These are phyloP conservation scores for Erythrophleum fordii DNA, from an alignment of 306 rosid genomes.

Conservation along the genomic window DNA sequence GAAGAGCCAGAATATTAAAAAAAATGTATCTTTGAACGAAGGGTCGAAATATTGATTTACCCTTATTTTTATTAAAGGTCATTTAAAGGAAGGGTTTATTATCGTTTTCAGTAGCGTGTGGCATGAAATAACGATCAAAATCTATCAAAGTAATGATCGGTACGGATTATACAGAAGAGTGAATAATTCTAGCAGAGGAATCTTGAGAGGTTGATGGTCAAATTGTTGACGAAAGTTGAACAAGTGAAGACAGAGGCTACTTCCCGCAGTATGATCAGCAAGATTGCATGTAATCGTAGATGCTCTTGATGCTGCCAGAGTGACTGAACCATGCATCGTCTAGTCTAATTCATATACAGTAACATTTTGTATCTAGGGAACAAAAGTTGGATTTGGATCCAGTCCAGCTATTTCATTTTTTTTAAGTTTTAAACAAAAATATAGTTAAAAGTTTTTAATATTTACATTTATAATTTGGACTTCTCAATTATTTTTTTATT, in stretches of 20 bases:
- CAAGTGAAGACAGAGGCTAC: neutral
- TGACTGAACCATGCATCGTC: neutral
- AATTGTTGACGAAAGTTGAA: neutral
- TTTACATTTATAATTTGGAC: no score
- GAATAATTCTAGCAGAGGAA: neutral
- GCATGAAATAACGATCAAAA: neutral
- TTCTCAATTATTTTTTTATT: no score
- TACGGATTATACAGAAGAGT: neutral
- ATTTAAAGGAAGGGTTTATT: neutral
- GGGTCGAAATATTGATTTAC: neutral
- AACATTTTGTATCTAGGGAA: neutral
- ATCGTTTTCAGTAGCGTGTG: no score
- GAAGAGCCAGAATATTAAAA: no score
- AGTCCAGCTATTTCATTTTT: no score
- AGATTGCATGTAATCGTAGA: neutral
- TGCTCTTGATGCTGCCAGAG: neutral
- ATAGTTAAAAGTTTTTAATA: no score
- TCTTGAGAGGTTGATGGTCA: neutral
- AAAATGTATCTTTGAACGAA: no score
- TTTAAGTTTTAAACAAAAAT: no score
- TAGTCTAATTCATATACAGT: slow-evolving; percentile 2
- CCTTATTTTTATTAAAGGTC: neutral
- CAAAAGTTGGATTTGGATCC: no score
- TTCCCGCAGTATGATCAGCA: neutral
- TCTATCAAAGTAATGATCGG: neutral